Base-by-base conservation (phyloP, 129 eudicot species). In the Apium graveolens region DNA sequence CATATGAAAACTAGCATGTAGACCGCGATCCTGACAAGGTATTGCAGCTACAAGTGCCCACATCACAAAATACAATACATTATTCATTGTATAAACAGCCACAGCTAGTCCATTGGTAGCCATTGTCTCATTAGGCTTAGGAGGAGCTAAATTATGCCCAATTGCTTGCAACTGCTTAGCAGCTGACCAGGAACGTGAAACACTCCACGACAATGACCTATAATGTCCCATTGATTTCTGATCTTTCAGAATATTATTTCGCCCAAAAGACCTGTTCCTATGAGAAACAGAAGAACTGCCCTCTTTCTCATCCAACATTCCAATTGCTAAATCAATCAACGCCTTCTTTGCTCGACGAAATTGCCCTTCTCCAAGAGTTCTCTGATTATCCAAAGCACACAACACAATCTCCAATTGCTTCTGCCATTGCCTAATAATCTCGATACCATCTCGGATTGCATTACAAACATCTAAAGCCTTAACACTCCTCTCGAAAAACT, bases 11-110 rank as follows among this genome's bases (percentile, higher is more conserved):
- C 85, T 95, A 11, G 89, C 78, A 66, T 86, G 93, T 17, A 93
- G 82, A 26, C 97, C 96, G 0, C 97, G 86, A 35, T 91, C 97
- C 77, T 91, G 96, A 78, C 98, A 94, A 11, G 98, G 98, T 7
- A 90, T 87, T 2, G 97, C 97, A 18, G 98, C 98, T 42, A 93
- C 97, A 68, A 93, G 87, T n/a, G 93, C 92, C 97, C 97, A 91
- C 96, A 86, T 91, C 29, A 89, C 91, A 66, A 93, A 88, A 62
- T 83, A 76, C 24, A 93, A 77, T 39, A 93, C 98, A 53, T 82
- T 44, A 26, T 83, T 91, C 97, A 93, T 91, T 0, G 90, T 91
- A 73, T 85, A 93, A 76, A 91, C 90, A 21, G 90, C 90, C 57
- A 89, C 37, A 20, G 80, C 86, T 17, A 89, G 82, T 12, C 93